phyloP scores from a whole-genome alignment of 345 rosid species.

The Camelina sativa region DNA sequence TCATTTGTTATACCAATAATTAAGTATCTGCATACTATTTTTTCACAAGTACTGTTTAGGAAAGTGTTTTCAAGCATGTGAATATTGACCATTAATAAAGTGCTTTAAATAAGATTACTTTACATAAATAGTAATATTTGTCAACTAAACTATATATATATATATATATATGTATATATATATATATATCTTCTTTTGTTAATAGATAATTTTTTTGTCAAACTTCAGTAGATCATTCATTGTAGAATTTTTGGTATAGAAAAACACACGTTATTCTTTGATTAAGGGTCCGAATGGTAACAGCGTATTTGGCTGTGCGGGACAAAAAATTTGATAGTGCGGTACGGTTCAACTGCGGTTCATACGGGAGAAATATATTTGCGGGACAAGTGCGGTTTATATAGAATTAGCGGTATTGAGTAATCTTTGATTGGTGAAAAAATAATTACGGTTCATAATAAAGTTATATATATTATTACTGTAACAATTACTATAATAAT shows the following conservation, averaged over 20 bases:
- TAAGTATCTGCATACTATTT: conserved; percentile 4
- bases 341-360: no score
- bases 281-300: no score
- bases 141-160: conserved; percentile 28
- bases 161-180: conserved; percentile 1
- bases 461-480: no score
- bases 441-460: no score
- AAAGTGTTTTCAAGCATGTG: conserved; percentile 37
- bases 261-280: background rate
- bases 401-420: no score
- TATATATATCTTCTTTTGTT: conserved; percentile 21
- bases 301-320: no score
- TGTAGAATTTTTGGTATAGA: background rate
- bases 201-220: background rate
- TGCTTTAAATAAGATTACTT: conserved; percentile 27
- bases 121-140: conserved; percentile 20
- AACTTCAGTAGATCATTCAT: background rate
- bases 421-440: no score
- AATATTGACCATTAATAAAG: conserved; percentile 24
- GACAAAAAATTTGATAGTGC: no score
- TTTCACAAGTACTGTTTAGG: conserved; percentile 14
- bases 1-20: conserved; percentile 8
- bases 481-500: no score
- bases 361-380: no score
- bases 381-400: no score